Base-by-base conservation (phyloP, 805 yeast genomes). In the Kazachstania bromeliacearum region DNA sequence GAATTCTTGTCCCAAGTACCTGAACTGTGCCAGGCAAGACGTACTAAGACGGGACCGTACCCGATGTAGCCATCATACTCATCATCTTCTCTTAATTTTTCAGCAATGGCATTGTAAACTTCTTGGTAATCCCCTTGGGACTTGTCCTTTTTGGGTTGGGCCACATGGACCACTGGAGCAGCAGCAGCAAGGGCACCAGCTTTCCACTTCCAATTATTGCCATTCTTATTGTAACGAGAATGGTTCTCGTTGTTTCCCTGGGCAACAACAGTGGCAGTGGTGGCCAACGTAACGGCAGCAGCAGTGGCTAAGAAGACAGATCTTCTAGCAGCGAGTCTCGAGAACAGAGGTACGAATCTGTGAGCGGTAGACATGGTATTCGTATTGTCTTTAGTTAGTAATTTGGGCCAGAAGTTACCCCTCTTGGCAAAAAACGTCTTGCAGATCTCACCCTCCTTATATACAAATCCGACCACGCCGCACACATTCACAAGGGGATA, bases 11-110 rank as follows among this genome's bases (percentile, higher is more conserved):
- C 85, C 58, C 68, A 85, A 14, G 92, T 82, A n/a, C 94, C 95
- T 39, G 84, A 72, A 24, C 79, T 73, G 55, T 85, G 94, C 95
- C 95, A 85, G 19, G 94, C 81, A 37, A 83, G 68, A 49, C 95
- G 74, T 17, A 85, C 75, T 28, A 85, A 63, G 12, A 79, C 75
- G 7, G 95, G 95, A 1, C 88, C 92, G 42, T 76, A 69, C 3
- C 77, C 79, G 18, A 78, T 75, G 25, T 74, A 76, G 44, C 76
- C 79, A 48, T 80, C 88, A 52, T 72, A 77, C 33, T 65, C 71
- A 36, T 66, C 70, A 14, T 68, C 64, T 7, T 76, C 83, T 44
- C 68, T 65, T 17, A 82, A 55, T 55, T 68, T 71, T 28, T 52
- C 54, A 24, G 79, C 96, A 70, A 74, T 85, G 45, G 76, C 92